These are phyloP conservation scores for Sarocladiaceae sp. DNA, from an alignment of 2,329 filamentous ascomycete genomes.

Conservation along the genomic window DNA sequence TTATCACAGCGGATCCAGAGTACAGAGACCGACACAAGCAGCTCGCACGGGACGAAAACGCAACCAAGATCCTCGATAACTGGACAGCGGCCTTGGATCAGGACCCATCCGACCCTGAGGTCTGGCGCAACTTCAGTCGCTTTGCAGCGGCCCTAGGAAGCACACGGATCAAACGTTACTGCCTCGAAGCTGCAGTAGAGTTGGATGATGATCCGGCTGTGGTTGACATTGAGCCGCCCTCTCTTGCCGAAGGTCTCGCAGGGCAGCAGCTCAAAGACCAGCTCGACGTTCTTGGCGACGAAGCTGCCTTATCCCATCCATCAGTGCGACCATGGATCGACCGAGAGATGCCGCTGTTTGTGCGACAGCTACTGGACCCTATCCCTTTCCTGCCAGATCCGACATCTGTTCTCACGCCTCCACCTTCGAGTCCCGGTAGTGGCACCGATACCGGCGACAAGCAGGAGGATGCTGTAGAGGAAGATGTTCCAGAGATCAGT, in stretches of 20 bases:
- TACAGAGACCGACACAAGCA: conserved; percentile 24
- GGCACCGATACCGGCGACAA: conserved; percentile 12
- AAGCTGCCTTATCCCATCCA: conserved; percentile 53
- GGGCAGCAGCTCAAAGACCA: conserved; percentile 55
- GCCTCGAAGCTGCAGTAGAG: conserved; percentile 60
- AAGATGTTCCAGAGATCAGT: conserved; percentile 12
- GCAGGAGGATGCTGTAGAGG: conserved; percentile 15
- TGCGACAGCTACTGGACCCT: conserved; percentile 53
- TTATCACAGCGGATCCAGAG: conserved; percentile 44
- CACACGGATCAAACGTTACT: conserved; percentile 51
- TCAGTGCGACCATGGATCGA: conserved; percentile 51
- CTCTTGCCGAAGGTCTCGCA: conserved; percentile 56
- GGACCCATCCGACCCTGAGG: conserved; percentile 60
- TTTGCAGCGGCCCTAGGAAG: conserved; percentile 54
- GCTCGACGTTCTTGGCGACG: conserved; percentile 46
- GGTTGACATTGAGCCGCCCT: conserved; percentile 55
- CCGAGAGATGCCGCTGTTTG: conserved; percentile 41
- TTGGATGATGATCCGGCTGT: conserved; percentile 60
- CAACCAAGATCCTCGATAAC: conserved; percentile 44
- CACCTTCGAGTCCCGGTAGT: conserved; percentile 15
- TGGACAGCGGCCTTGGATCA: conserved; percentile 55
- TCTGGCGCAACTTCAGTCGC: conserved; percentile 55
- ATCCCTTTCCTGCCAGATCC: conserved; percentile 56
- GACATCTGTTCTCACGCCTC: conserved; percentile 31
- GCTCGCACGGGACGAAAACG: conserved; percentile 24